Conservation (phyloP, 78 protist genomes). For the Dictyostelium discoideum region DNA sequence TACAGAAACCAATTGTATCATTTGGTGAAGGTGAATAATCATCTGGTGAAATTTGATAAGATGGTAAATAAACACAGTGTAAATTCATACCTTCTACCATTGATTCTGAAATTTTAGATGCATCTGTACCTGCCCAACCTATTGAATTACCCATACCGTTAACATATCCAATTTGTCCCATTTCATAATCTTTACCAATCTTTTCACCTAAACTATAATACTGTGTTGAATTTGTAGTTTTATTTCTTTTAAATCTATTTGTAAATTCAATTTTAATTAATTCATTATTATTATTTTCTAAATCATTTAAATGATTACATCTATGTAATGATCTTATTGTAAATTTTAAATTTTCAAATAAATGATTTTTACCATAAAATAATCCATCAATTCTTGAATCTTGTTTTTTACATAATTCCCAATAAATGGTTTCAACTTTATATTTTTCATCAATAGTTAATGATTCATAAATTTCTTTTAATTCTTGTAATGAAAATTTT, state of each 20-base stretch:
- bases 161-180: conserved; percentile 19
- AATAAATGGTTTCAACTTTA: not conserved
- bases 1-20: conserved; percentile 3
- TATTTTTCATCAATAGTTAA: not conserved
- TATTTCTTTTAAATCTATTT: not conserved
- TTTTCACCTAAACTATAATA: conserved; percentile 35
- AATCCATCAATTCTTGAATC: conserved; percentile 2
- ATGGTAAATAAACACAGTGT: conserved; percentile 35
- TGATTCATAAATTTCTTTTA: not conserved
- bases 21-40: not conserved
- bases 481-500: not conserved
- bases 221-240: not conserved
- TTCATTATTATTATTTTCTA: not conserved
- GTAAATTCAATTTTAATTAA: conserved; percentile 3
- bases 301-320: not conserved
- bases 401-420: conserved; percentile 51
- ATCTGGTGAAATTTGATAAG: conserved; percentile 19
- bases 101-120: conserved; percentile 19
- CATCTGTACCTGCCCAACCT: conserved; percentile 45
- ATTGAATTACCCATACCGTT: conserved; percentile 63
- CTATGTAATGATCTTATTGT: conserved; percentile 27
- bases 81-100: conserved; percentile 26
- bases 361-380: conserved; percentile 5
- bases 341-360: not conserved
- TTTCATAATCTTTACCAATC: not conserved